These are phyloP conservation scores for Chrysochromulina parva DNA, from an alignment of 78 protist genomes.

Conservation along the genomic window DNA sequence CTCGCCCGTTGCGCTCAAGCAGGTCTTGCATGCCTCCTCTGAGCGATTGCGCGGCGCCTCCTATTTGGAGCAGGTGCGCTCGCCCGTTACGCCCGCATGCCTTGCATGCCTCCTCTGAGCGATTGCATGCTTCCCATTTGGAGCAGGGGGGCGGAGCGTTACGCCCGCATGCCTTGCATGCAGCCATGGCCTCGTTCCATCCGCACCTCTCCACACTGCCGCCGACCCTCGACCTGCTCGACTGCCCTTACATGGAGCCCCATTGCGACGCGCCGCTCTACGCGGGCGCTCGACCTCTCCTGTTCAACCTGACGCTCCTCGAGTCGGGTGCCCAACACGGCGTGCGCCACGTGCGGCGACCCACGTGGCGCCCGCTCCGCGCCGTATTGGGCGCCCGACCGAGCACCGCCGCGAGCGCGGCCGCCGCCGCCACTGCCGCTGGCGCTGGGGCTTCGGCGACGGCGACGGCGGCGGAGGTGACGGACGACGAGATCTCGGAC, in stretches of 20 bases:
- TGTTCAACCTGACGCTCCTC: slow-evolving; percentile 81
- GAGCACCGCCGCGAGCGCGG: too few species aligned
- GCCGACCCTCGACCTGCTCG: background rate
- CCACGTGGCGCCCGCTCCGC: too few species aligned
- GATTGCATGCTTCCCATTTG: background rate
- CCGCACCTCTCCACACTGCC: background rate
- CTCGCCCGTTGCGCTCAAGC: slow-evolving; percentile 78
- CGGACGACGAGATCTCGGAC: too few species aligned
- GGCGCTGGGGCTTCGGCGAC: too few species aligned
- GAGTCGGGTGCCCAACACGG: too few species aligned
- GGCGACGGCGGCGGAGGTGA: too few species aligned
- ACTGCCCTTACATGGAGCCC: slow-evolving; percentile 88
- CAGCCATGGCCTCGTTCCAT: background rate
- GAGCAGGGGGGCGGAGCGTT: slow-evolving; percentile 74
- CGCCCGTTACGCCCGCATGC: too few species aligned
- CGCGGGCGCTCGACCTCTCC: slow-evolving; percentile 57
- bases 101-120: slow-evolving; percentile 37
- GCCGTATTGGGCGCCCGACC: too few species aligned
- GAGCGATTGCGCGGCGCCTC: background rate
- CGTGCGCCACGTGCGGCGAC: too few species aligned
- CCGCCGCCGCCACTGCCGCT: too few species aligned
- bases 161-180: background rate
- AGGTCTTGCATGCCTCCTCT: slow-evolving; percentile 57
- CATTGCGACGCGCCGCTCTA: slow-evolving; percentile 84
- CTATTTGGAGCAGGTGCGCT: slow-evolving; percentile 68